Base-by-base conservation (phyloP, 805 yeast genomes). In the Candida berthetii region DNA sequence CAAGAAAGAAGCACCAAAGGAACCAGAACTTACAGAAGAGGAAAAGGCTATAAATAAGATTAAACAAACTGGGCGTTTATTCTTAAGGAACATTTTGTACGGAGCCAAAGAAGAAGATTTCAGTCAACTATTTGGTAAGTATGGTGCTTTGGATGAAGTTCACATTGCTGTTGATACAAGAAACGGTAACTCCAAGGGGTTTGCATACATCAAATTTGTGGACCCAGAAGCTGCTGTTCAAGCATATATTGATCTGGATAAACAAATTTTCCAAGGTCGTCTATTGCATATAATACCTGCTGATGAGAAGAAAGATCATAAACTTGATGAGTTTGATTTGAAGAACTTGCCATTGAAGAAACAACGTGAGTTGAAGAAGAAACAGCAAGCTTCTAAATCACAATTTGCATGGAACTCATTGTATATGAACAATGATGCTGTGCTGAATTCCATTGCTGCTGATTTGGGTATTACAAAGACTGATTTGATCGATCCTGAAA, bases 321-420 rank as follows among this genome's bases (percentile, higher is more conserved):
- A 79, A 42, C 65, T 93, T 35, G 96, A 89, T 60, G 99, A 93
- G 58, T 88, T 86, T 62, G 98, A 89, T 47, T 62, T 93, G 45
- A 83, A 87, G 51, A 89, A 91, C 60, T 68, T 93, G 63, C 98
- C 99, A 4, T 68, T 93, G 51, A 93, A 93, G 63, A 90, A 90
- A 53, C 98, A 90, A 64, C 73, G 78, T 44, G 96, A 88, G 55
- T 66, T 93, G 55, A 86, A 83, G 61, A 79, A 83, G 52, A 88
- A 87, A 57, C 82, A 80, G 27, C 85, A 81, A 54, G 98, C 99
- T 1, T 65, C 93, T 1, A 86, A 83, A 59, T 76, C 80, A 38
- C 91, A 88, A 53, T 93, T 93, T 63, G 80, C 90, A 53, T 93
- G 99, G 99, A 93, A 90, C 57, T 87, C 98, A 0, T 71, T 93